These are phyloP conservation scores for Solanum raphanifolium DNA, from an alignment of 257 asterid genomes.

Conservation along the genomic window DNA sequence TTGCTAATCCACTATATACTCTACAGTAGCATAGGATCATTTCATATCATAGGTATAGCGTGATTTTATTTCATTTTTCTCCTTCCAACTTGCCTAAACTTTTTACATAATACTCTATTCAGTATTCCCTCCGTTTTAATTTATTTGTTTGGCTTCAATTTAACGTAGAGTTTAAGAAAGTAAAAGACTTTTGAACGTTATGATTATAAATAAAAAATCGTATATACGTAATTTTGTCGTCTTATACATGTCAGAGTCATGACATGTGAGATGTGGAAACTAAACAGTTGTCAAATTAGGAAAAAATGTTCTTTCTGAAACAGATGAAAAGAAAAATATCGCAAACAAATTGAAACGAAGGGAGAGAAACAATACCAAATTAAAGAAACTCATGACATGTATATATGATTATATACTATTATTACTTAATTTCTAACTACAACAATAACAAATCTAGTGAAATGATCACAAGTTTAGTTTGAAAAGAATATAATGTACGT, in stretches of 20 bases:
- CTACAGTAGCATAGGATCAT: not conserved
- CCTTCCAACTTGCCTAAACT: not conserved
- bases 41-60: not conserved
- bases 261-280: not conserved
- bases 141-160: rapidly evolving
- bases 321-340: not conserved
- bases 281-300: not conserved
- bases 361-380: not conserved
- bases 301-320: not conserved
- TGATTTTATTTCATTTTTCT: not conserved
- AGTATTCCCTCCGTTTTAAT: rapidly evolving
- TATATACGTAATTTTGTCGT: rapidly evolving
- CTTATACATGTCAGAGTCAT: not conserved
- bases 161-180: not conserved
- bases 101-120: not conserved
- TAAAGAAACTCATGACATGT: not conserved
- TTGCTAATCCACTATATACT: not conserved
- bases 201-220: not conserved
- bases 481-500: rapidly evolving
- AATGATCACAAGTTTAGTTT: not conserved
- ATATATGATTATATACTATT: not conserved
- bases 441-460: not conserved
- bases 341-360: not conserved
- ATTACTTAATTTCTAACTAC: not conserved
- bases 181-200: not conserved